Base-by-base conservation (phyloP, 225 moss, liverwort and hornwort genomes). In the Bryoerythrophyllum caledonicum region DNA sequence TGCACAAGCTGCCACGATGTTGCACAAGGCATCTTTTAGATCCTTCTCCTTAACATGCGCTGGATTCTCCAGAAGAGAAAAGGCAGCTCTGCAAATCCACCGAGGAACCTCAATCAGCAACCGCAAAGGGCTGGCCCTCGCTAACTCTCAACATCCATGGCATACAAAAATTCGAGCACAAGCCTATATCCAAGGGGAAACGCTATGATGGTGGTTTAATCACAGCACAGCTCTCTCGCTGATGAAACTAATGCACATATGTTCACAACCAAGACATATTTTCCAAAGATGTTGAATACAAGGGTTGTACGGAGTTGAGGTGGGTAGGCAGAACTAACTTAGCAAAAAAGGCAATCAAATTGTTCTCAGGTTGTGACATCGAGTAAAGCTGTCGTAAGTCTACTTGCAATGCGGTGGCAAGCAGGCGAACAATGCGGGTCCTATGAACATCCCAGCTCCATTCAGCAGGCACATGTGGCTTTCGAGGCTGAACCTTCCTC, bases 401-500 rank as follows among this genome's bases (percentile, higher is more conserved):
- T 58, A 86, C 88, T 80, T 91, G 95, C 73, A 95, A 86, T 71
- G 93, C 93, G 46, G 89, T 90, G 66, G 95, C 90, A 73, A 99
- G 79, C 32, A 88, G 77, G 70, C 93, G 86, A 68, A 99, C 82
- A 73, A 78, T 88, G 48, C 99, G 95, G 40, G 78, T 82, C 81
- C 93, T 85, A 27, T 89, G 84, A 66, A 79, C 75, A 76, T 83
- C 86, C 93, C 93, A 95, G 84, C 91, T 89, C 99, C 99, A 99
- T 49, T 91, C 84, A 74, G 87, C 90, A 77, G 95, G 91, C 28
- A 92, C 86, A 86, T 91, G 93, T 64, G 86, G 88, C 74, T 91
- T 93, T 59, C 99, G 83, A 71, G 89, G 51, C 78, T 91, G 90
- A 67, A 88, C 68, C 89, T 91, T 90, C 81, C 81, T 87, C 26